Evolutionary conservation across 2,329 filamentous ascomycete genomes (phyloP).

Genomic region (Apiospora marii): DNA sequence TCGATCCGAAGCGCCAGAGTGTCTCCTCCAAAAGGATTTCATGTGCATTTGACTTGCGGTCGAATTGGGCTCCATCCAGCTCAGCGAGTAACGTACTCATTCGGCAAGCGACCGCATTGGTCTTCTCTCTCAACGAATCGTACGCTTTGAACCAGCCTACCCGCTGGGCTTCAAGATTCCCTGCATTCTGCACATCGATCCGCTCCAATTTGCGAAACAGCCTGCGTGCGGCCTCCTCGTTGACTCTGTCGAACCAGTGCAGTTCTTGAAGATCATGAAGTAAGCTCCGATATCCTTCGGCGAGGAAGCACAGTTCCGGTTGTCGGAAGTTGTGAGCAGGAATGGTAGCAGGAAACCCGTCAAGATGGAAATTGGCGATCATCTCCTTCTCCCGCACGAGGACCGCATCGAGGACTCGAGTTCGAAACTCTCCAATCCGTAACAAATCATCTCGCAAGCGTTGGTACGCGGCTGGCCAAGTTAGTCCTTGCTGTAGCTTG

Average conservation of each 20-base stretch:
- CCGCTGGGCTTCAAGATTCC: no score
- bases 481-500: background rate
- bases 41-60: background rate
- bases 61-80: background rate
- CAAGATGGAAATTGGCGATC: background rate
- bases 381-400: background rate
- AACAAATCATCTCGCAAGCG: background rate
- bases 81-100: background rate
- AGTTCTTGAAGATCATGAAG: background rate
- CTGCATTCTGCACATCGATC: background rate
- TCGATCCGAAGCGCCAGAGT: background rate
- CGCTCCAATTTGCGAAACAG: background rate
- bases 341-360: background rate
- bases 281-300: background rate
- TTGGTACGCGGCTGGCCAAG: background rate
- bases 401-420: background rate
- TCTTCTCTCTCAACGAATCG: background rate
- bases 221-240: background rate
- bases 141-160: background rate
- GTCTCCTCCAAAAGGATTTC: background rate
- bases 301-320: background rate
- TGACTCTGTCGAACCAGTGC: background rate
- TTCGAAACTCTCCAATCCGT: background rate
- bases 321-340: background rate
- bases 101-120: background rate